These are phyloP conservation scores for Cercospora brassicicola DNA, from an alignment of 2,329 filamentous ascomycete genomes.

Conservation along the genomic window DNA sequence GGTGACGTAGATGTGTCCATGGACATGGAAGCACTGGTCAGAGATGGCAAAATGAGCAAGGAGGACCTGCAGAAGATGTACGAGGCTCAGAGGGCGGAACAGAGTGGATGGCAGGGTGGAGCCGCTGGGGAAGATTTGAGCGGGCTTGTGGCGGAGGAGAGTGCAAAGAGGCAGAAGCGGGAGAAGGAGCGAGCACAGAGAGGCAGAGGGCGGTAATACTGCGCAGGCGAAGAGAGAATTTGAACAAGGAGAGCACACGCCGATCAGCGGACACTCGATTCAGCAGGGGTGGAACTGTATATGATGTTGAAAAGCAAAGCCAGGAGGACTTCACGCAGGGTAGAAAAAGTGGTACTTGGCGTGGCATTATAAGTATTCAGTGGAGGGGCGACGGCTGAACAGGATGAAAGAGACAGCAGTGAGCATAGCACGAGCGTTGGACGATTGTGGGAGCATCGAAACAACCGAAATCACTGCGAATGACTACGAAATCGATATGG, in stretches of 20 bases:
- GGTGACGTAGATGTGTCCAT: constrained; percentile 93
- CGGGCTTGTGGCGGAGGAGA: constrained; percentile 94
- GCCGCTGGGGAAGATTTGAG: constrained; percentile 81
- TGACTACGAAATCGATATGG: background rate
- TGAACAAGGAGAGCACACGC: background rate
- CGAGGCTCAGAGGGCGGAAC: constrained; percentile 66
- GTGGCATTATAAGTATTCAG: background rate
- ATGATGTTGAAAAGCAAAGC: constrained; percentile 1
- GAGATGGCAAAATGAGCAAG: constrained; percentile 75
- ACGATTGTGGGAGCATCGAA: background rate
- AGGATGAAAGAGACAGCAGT: background rate
- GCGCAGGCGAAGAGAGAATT: background rate
- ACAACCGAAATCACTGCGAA: background rate
- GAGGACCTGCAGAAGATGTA: constrained; percentile 80
- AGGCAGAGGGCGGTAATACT: constrained; percentile 45
- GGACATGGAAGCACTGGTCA: constrained; percentile 76
- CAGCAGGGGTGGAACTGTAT: background rate
- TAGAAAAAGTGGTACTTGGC: background rate
- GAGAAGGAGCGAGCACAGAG: constrained; percentile 67
- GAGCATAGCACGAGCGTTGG: background rate
- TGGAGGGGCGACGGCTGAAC: background rate
- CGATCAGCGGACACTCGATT: background rate
- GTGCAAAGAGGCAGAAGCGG: constrained; percentile 82
- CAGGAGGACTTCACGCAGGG: background rate
- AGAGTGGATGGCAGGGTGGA: constrained; percentile 62